These are phyloP conservation scores for Lipomyces yamadae DNA, from an alignment of 805 yeast species.

Conservation along the genomic window DNA sequence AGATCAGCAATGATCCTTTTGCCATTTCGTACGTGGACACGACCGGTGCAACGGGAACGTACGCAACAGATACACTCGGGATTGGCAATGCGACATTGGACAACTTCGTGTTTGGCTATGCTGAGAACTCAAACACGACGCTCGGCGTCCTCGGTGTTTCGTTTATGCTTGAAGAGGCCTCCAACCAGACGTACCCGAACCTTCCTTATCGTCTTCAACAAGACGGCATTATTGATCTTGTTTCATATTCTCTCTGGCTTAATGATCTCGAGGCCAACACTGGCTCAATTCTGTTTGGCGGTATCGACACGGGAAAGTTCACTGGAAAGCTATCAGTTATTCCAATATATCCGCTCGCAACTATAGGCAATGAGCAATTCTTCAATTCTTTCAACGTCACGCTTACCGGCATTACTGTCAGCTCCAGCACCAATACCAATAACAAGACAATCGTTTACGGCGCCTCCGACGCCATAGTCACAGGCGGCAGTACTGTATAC, in stretches of 20 bases:
- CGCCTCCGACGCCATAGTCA: background rate
- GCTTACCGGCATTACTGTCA: conserved; percentile 20
- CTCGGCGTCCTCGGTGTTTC: conserved; percentile 53
- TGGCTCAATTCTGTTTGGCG: conserved; percentile 54
- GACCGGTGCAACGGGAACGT: conserved; percentile 55
- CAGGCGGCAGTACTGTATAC: conserved; percentile 30
- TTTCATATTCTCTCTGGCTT: conserved; percentile 55
- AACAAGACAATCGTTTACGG: background rate
- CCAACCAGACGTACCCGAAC: conserved; percentile 44
- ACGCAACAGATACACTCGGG: conserved; percentile 66
- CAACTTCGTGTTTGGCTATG: conserved; percentile 70
- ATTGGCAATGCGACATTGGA: conserved; percentile 56
- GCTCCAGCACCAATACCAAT: background rate
- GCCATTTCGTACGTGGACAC: conserved; percentile 53
- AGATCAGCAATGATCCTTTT: conserved; percentile 18
- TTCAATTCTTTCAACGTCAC: conserved; percentile 13
- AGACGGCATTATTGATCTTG: conserved; percentile 50
- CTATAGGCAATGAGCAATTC: background rate
- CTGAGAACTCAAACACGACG: conserved; percentile 70
- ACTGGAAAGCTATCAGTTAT: conserved; percentile 46
- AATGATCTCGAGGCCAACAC: conserved; percentile 43
- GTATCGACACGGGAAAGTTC: conserved; percentile 51
- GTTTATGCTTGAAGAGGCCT: conserved; percentile 45
- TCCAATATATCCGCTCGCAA: conserved; percentile 31
- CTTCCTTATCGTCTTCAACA: conserved; percentile 46